Conservation (phyloP, 2,329 filamentous ascomycete genomes). For the Pseudonectria buxi region DNA sequence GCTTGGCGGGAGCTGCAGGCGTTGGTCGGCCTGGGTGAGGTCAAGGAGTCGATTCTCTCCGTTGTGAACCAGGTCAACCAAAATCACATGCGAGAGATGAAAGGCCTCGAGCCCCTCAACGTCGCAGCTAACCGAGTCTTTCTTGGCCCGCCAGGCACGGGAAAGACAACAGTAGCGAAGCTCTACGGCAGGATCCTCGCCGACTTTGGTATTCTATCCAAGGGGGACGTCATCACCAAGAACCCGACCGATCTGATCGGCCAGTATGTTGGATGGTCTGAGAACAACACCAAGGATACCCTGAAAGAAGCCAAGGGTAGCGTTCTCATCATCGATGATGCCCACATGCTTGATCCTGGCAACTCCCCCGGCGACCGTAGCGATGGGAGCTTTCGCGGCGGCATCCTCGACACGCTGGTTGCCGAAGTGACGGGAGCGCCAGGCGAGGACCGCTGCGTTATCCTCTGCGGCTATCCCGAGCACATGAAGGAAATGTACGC, state of each 20-base stretch:
- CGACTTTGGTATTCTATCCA: constrained; percentile 53
- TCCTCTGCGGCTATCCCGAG: constrained; percentile 64
- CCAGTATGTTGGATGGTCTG: constrained; percentile 54
- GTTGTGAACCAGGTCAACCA: constrained; percentile 47
- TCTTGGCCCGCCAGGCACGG: constrained; percentile 63
- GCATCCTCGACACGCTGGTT: constrained; percentile 68
- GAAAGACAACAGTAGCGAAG: constrained; percentile 67
- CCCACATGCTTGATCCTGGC: constrained; percentile 56
- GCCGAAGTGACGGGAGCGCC: constrained; percentile 64
- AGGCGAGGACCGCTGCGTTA: constrained; percentile 65
- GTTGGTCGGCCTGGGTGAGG: constrained; percentile 50
- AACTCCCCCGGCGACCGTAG: constrained; percentile 26
- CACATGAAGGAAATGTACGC: constrained; percentile 67
- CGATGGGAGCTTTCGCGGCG: constrained; percentile 45
- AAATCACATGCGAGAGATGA: constrained; percentile 60
- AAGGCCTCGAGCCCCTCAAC: constrained; percentile 49
- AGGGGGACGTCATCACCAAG: constrained; percentile 54
- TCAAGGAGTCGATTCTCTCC: constrained; percentile 45
- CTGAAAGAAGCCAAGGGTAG: constrained; percentile 60
- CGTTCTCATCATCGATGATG: constrained; percentile 72
- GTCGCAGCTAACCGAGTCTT: constrained; percentile 63
- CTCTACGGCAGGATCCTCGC: constrained; percentile 62
- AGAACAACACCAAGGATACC: constrained; percentile 64
- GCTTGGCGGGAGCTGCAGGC: constrained; percentile 54
- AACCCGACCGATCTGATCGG: constrained; percentile 69